A percentile compares a stretch with the other conserved stretches of the same genome.
These are phyloP conservation scores for Zizania latifolia DNA, from an alignment of 176 grass and related monocot genomes.

Conservation along the genomic window DNA sequence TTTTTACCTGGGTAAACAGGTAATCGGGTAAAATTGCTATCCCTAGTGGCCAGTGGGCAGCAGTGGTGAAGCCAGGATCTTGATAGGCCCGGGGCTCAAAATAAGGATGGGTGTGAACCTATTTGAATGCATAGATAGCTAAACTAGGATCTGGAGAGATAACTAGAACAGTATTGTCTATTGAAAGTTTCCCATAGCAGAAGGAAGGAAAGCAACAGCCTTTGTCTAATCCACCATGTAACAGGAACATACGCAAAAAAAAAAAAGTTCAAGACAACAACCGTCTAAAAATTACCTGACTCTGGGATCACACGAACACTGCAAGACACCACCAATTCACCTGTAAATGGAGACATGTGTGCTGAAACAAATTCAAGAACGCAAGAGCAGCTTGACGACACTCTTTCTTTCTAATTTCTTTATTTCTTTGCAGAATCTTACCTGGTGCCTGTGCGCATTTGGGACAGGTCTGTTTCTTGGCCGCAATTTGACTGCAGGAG, in stretches of 20 bases:
- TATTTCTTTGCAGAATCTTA: conserved; percentile 21
- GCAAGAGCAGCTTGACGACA: conserved; percentile 3
- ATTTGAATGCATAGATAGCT: conserved; percentile 49
- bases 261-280: conserved; percentile 27
- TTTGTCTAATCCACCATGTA: conserved; percentile 52
- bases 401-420: too few relatives aligned
- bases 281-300: conserved; percentile 50
- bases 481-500: conserved; percentile 37
- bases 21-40: too few relatives aligned
- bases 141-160: conserved; percentile 40
- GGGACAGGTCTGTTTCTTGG: conserved; percentile 19
- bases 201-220: conserved; percentile 42
- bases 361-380: conserved; percentile 20
- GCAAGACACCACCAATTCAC: conserved; percentile 17
- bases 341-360: neutral
- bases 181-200: conserved; percentile 45
- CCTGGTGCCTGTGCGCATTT: conserved; percentile 14
- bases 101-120: conserved; percentile 14
- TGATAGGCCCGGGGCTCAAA: too few relatives aligned
- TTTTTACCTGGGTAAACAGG: too few relatives aligned
- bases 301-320: conserved; percentile 17
- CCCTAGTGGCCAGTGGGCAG: too few relatives aligned
- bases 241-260: conserved; percentile 38
- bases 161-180: conserved; percentile 37
- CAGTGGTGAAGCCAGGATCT: too few relatives aligned